Evolutionary conservation across 2,329 filamentous ascomycete genomes (phyloP), one percentile per base, ranked within the genome.

Genomic region (Ustulina deusta): DNA sequence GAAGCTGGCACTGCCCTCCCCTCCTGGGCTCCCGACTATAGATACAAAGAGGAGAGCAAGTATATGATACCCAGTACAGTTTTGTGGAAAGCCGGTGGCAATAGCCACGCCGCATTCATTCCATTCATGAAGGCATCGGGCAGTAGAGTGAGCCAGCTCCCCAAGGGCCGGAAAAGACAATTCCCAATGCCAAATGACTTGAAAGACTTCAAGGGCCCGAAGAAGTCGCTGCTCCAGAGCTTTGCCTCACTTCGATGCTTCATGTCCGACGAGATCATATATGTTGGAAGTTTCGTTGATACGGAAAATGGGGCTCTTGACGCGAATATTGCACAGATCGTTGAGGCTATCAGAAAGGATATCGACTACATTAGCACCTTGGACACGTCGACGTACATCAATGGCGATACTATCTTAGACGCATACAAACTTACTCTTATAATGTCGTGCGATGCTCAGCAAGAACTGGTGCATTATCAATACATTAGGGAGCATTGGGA

Each of bases 261-360:
- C 10, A 75, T 75, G 72, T 65, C 68, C 2, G 73, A 75, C n/a
- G 68, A 73, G 32, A 74, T 75, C 46, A 48, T 68, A 15, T 75
- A 73, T 38, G 34, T 71, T 22, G 70, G 69, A 20, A 69, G 66
- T 25, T 29, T 64, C 1, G 44, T 69, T 11, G 65, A 72, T 22
- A 61, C 13, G 2, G 69, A 66, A 29, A 20, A 42, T 1, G 46
- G 15, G 5, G 34, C 49, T 2, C 52, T 69, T 5, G 22, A 44
- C 2, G 22, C 44, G 1, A 69, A 67, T 40, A 57, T 67, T 27
- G n/a, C 46, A 13, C 22, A 15, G 6, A 66, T 66, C 10, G 61
- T 70, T 2, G 34, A 61, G 20, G 34, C 13, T n/a, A 62, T 65
- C 13, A 61, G 17, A 20, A 67, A 65, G 48, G 63, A 66, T 17